Evolutionary conservation across 257 asterid genomes (phyloP).

Genomic region (Jacaranda copaia): DNA sequence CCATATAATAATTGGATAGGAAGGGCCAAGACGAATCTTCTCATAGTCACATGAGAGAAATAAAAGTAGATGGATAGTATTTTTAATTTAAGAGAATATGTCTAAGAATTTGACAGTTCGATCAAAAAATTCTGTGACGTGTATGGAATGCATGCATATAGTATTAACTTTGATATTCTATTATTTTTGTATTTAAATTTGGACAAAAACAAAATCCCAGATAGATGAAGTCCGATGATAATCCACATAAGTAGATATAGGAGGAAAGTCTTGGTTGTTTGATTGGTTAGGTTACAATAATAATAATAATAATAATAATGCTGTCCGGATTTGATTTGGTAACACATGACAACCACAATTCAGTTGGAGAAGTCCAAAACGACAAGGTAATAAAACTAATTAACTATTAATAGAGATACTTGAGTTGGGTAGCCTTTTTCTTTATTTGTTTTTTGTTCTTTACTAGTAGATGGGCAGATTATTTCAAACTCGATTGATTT

Average conservation of each 20-base stretch:
- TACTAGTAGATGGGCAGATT: background rate
- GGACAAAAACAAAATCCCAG: constrained; percentile 11
- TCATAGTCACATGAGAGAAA: background rate
- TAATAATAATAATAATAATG: background rate
- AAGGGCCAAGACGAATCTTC: too few relatives aligned
- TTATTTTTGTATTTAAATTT: background rate
- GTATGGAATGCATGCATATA: background rate
- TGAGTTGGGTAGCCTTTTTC: background rate
- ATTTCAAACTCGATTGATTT: background rate
- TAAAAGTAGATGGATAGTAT: background rate
- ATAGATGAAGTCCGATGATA: constrained; percentile 23
- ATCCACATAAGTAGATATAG: constrained; percentile 14
- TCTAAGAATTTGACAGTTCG: background rate
- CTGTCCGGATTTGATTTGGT: constrained; percentile 10
- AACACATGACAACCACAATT: background rate
- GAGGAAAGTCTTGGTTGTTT: constrained; percentile 39
- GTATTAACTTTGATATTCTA: background rate
- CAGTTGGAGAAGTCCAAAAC: constrained; percentile 35
- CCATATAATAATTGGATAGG: too few relatives aligned
- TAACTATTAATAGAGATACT: background rate
- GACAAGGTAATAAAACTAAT: constrained; percentile 24
- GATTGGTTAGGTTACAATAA: constrained; percentile 44
- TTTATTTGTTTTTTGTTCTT: background rate
- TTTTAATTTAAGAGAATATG: background rate
- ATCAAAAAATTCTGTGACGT: background rate